A percentile compares a stretch with the other conserved stretches of the same genome.
phyloP scores from a whole-genome alignment of 257 asterid species.

The Jacaranda mimosifolia region DNA sequence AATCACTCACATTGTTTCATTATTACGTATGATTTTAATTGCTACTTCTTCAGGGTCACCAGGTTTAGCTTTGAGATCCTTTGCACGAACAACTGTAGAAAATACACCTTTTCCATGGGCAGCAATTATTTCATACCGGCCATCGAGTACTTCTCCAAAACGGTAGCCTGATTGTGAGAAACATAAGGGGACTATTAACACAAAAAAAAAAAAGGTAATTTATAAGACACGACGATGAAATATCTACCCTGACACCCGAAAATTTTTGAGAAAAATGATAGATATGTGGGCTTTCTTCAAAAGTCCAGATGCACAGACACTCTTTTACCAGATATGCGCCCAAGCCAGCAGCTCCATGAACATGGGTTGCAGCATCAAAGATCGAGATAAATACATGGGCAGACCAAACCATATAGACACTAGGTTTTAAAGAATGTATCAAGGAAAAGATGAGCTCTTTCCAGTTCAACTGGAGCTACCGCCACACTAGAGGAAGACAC shows the following conservation, averaged over 20 bases:
- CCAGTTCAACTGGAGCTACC: conserved; percentile 15
- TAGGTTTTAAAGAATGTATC: background rate
- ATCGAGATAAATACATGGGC: background rate
- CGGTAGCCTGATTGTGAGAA: conserved; percentile 71
- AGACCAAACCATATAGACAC: conserved; percentile 8
- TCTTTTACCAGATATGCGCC: conserved; percentile 2
- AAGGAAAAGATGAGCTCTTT: conserved; percentile 1
- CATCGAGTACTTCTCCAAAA: conserved; percentile 93
- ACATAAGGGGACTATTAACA: conserved; percentile 8
- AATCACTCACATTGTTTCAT: conserved; percentile 85
- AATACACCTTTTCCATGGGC: conserved; percentile 99
- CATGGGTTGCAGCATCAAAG: conserved; percentile 4
- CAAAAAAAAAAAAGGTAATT: background rate
- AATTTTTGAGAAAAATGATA: background rate
- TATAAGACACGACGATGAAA: background rate
- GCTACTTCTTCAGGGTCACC: conserved; percentile 93
- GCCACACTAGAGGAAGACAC: conserved; percentile 15
- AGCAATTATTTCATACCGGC: conserved; percentile 92
- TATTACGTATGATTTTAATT: conserved; percentile 89
- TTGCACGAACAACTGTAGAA: conserved; percentile 96
- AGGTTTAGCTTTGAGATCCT: conserved; percentile 85
- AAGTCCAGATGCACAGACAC: background rate
- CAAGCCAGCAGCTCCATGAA: conserved; percentile 10
- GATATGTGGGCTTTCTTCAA: conserved; percentile 3
- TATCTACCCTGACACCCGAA: background rate